Base-by-base conservation (phyloP, 176 grass and related monocot genomes). In the Phoenix roebelenii region DNA sequence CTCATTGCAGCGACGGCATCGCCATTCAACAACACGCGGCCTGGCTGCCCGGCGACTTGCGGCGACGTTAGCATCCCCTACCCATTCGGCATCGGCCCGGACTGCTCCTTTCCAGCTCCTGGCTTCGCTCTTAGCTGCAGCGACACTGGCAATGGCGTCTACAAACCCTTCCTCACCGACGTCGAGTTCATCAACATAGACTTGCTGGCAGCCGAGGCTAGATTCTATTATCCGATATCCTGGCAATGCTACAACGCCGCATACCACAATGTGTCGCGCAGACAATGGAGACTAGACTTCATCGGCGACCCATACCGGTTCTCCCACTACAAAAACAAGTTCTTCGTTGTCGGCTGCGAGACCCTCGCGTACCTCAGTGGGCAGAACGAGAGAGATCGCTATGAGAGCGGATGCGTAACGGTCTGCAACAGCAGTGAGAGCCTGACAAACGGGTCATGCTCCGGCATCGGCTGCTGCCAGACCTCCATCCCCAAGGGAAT, bases 381-480 rank as follows among this genome's bases (percentile, higher is more conserved):
- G 4, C 7, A 24, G 22, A 67, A 70, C 59, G 58, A 55, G 12
- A 65, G 12, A 35, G 15, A 20, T 20, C 20, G 20, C 20, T 20
- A 20, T 20, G 20, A 20, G 20, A 20, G 20, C 20, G 20, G 20
- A 0, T 95, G 90, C 63, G 0, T 55, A 2, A 54, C 61, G 4
- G 15, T 23, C 44, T 80, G 77, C 49, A 5, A 22, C 7, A 22
- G 57, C 26, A 7, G 17, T 7, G 68, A 55, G 59, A 78, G 65
- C 48, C 68, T 76, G 4, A 49, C 7, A 16, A 23, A 86, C 49
- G 76, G 73, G 22, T 32, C 82, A 2, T 95, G 90, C 90, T 68
- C 70, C 3, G 85, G 90, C 12, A 30, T 81, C 23, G 85, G 90
- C 0, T 95, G 90, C 80, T 95, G 90, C 76, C 82, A 95, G 64